phyloP scores from a whole-genome alignment of 805 yeast genomes.

The Brettanomyces nanus region DNA sequence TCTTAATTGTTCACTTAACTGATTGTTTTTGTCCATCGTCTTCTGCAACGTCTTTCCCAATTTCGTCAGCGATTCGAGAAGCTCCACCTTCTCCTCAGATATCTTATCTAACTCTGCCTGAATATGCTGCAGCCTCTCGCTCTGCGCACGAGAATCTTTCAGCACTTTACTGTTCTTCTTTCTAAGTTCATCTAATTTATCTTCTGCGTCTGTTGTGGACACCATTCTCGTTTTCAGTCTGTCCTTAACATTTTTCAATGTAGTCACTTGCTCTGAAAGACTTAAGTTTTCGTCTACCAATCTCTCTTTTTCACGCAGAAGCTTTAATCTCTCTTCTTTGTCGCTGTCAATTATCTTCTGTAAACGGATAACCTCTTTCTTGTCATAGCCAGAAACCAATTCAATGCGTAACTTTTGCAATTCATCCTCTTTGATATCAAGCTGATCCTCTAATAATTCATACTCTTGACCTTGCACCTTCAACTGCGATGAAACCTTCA shows the following conservation, averaged over 20 bases:
- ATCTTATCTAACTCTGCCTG: not conserved
- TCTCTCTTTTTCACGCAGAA: not conserved
- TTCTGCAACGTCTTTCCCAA: conserved; percentile 16
- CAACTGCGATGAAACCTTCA: not conserved
- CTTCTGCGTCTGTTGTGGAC: not conserved
- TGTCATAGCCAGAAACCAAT: not conserved
- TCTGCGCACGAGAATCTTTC: not conserved
- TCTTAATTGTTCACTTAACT: conserved; percentile 1
- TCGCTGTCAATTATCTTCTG: not conserved
- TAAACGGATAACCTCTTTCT: not conserved
- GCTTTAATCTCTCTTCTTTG: not conserved
- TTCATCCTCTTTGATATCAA: conserved; percentile 1
- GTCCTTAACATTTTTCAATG: not conserved
- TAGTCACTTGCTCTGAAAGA: not conserved
- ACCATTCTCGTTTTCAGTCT: not conserved
- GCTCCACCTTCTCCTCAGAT: not conserved
- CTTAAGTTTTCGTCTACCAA: not conserved
- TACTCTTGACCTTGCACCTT: not conserved
- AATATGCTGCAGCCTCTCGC: not conserved
- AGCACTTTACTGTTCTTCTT: not conserved
- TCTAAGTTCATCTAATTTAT: not conserved
- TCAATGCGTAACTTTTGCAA: not conserved
- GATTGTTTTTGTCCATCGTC: conserved; percentile 11
- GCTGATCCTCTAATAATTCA: not conserved
- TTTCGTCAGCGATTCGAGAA: conserved; percentile 8